Base-by-base conservation (phyloP, 2,329 filamentous ascomycete species). In the Cadophora sp. region DNA sequence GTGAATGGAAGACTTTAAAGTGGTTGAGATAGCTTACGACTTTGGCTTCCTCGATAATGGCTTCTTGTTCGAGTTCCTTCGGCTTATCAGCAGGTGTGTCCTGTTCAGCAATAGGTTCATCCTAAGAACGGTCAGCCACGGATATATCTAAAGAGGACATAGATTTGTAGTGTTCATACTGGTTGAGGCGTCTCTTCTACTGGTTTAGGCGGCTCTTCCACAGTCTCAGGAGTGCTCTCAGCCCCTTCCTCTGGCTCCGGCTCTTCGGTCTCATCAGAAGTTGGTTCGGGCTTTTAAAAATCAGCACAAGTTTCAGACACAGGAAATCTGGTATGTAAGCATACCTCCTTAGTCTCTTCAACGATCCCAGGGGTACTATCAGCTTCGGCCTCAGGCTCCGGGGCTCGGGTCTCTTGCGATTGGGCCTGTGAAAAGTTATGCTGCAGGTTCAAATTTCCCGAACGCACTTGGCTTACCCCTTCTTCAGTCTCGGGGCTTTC, bases 251-350 rank as follows among this genome's bases (percentile, higher is more conserved):
- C 60, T 14, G 46, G 16, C 12, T 55, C 61, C 22, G 24, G 29
- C 34, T 65, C 62, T 24, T 65, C 59, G 14, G 50, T 65, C 51
- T 65, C 62, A 8, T 65, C 62, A 12, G 34, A 14, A 24, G 3
- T 51, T 19, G 29, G 5, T 11, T 48, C 46, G 16, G 53, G 29
- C 53, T 56, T n/a, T n/a, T 11, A 22, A 3, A 16, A 2, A 56
- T 56, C 4, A 56, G 27, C 29, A 26, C 19, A 19, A 9, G 43
- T 14, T 24, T 22, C 1, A 8, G 8, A 22, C 8, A 11, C 34
- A 11, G n/a, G n/a, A 9, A 37, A 31, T 37, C 34, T 8, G 14
- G 7, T 8, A 37, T 37, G 8, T 8, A 37, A 24, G 29, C 26
- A 24, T 26, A 60, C 40, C 11, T 60, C 40, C 26, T 60, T 43